Percentiles rank a stretch among this genome's conserved stretches.
Evolutionary conservation across 1,284 basidiomycete genomes (phyloP).

Genomic region (Sparassis latifolia): DNA sequence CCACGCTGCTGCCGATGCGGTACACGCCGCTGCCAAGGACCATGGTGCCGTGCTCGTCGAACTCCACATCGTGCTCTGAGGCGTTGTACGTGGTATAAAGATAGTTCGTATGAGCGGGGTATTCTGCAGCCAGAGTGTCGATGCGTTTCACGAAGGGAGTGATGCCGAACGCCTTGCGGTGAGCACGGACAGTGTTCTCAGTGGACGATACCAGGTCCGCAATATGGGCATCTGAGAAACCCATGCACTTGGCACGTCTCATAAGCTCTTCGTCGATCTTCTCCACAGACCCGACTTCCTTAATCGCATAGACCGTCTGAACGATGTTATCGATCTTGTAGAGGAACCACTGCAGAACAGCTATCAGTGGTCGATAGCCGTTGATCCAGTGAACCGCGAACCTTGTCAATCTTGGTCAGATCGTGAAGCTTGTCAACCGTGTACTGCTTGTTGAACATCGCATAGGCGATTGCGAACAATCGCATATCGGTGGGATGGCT

Average conservation of each 20-base stretch:
- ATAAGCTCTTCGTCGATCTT: constrained; percentile 66
- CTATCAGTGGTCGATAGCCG: not conserved
- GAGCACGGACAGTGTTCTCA: constrained; percentile 60
- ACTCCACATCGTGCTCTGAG: constrained; percentile 91
- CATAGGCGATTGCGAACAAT: constrained; percentile 95
- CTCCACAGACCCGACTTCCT: constrained; percentile 63
- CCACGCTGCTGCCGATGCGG: constrained; percentile 96
- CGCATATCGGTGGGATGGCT: constrained; percentile 83
- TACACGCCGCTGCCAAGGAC: constrained; percentile 99
- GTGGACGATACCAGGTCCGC: constrained; percentile 36
- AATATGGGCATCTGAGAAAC: constrained; percentile 94
- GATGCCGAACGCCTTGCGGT: constrained; percentile 82
- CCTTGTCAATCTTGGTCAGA: constrained; percentile 96
- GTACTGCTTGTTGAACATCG: constrained; percentile 93
- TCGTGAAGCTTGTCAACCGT: constrained; percentile 88
- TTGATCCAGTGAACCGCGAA: constrained; percentile 22
- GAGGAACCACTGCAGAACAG: constrained; percentile 77
- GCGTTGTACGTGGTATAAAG: constrained; percentile 99
- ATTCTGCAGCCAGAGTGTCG: constrained; percentile 98
- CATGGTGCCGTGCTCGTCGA: constrained; percentile 97
- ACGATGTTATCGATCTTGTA: constrained; percentile 99
- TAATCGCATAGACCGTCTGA: constrained; percentile 70
- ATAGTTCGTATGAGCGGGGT: constrained; percentile 98
- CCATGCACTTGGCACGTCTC: constrained; percentile 82
- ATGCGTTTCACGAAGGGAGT: constrained; percentile 99